Base-by-base conservation (phyloP, 495 filamentous ascomycete species). In the Hypoxylon intermedium region DNA sequence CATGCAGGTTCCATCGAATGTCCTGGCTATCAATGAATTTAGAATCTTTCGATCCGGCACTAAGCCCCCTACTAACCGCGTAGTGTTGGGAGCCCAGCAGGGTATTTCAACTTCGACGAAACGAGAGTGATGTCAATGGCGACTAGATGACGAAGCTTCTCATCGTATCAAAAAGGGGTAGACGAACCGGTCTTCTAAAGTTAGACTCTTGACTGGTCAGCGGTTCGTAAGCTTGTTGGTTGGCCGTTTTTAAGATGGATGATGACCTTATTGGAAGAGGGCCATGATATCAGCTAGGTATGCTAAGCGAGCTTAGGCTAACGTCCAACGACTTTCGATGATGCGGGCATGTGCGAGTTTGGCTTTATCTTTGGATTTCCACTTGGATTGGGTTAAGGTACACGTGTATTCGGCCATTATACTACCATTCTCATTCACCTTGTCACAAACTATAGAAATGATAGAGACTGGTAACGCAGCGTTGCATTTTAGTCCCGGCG, bases 41-140 rank as follows among this genome's bases (percentile, higher is more conserved):
- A 42, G 20, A 50, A 28, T 46, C 31, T 26, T 51, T 53, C 6
- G 18, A 59, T 47, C 48, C 28, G 30, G 30, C 53, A 34, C 53
- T 54, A 58, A 46, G 36, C 52, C n/a, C 36, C 53, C 20, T 53
- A 9, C 24, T 38, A 47, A 43, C 20, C 42, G 40, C 48, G 36
- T 42, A 38, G 33, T 24, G 41, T 23, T 46, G 12, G 31, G 24
- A 38, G 21, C 28, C 37, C 21, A 34, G 50, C 37, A 28, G 36
- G 28, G 28, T 16, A 40, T 13, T 43, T 7, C 24, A 26, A 7
- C 34, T 1, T 52, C 53, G 28, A 59, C 49, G 43, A 64, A 56
- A 59, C 50, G 9, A 45, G 19, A 26, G 38, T 64, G 60, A 64
- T 64, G 60, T 53, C 43, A 58, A 53, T 23, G 23, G 37, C 57